phyloP scores from a whole-genome alignment of 768 basidiomycete genomes.

The Pleurotus eryngii region DNA sequence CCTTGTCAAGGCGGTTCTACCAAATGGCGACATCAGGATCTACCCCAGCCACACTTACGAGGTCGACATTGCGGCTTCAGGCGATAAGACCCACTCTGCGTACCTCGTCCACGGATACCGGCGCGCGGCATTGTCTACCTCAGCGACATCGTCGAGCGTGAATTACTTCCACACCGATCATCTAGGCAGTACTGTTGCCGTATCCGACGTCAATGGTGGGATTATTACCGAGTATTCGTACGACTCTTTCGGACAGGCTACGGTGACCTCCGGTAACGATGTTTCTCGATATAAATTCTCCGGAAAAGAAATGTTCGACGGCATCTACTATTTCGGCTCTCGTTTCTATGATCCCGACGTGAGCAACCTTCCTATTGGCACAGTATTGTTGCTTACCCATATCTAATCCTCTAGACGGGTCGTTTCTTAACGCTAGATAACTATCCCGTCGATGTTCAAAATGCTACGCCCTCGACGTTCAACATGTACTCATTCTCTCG shows the following conservation, averaged over 20 bases:
- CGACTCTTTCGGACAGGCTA: slow-evolving; percentile 1
- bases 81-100: not conserved
- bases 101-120: slow-evolving; percentile 2
- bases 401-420: not conserved
- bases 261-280: not conserved
- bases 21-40: slow-evolving; percentile 1
- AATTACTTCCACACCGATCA: slow-evolving; percentile 5
- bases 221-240: slow-evolving; percentile 1
- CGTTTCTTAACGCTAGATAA: slow-evolving; percentile 5
- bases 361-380: not conserved
- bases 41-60: slow-evolving; percentile 7
- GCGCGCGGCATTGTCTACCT: not conserved
- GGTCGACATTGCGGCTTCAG: slow-evolving; percentile 2
- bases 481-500: slow-evolving; percentile 10
- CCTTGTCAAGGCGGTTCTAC: slow-evolving; percentile 3
- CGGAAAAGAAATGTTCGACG: slow-evolving; percentile 5
- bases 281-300: slow-evolving; percentile 3
- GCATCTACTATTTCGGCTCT: not conserved
- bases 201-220: not conserved
- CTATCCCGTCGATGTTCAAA: slow-evolving; percentile 4
- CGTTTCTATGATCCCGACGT: slow-evolving; percentile 5
- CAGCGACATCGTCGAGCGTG: not conserved
- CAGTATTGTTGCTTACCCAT: not conserved
- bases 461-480: slow-evolving; percentile 3
- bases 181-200: slow-evolving; percentile 1